Evolutionary conservation across 1,284 basidiomycete genomes (phyloP).

Genomic region (Apiotrichum siamense): DNA sequence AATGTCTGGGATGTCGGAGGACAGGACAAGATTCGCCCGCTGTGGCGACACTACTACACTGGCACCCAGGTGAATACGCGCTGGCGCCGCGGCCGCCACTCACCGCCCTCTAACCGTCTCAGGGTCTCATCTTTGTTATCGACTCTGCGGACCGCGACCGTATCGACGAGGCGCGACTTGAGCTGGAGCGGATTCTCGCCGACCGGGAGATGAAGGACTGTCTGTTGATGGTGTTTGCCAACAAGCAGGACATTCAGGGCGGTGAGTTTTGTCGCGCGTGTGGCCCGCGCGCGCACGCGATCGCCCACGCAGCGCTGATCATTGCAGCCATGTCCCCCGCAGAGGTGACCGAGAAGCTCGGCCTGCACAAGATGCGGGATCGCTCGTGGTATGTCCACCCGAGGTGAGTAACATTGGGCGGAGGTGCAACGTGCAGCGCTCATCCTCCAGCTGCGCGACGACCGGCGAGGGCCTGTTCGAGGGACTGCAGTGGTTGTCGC

Average conservation of each 20-base stretch:
- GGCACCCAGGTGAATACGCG: constrained; percentile 47
- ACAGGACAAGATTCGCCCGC: constrained; percentile 95
- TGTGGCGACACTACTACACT: constrained; percentile 95
- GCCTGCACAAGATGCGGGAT: constrained; percentile 91
- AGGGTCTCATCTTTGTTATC: constrained; percentile 61
- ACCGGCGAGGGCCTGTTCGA: constrained; percentile 93
- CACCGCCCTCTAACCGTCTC: constrained; percentile 22
- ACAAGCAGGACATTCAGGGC: constrained; percentile 98
- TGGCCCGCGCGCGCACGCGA: neutral
- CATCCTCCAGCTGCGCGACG: constrained; percentile 71
- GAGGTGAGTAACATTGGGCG: constrained; percentile 56
- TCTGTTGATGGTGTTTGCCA: constrained; percentile 92
- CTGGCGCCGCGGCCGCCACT: neutral
- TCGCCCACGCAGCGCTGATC: neutral
- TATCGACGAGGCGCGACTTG: constrained; percentile 93
- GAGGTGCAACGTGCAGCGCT: neutral
- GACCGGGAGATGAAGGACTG: constrained; percentile 99
- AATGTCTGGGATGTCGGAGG: constrained; percentile 99
- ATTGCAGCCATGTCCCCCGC: constrained; percentile 89
- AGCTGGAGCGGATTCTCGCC: constrained; percentile 91
- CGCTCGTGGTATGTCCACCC: constrained; percentile 99
- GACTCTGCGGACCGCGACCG: constrained; percentile 79
- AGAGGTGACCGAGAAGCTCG: constrained; percentile 96
- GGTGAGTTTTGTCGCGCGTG: constrained; percentile 56
- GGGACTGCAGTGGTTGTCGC: constrained; percentile 90